Conservation (phyloP, 2,329 filamentous ascomycete species). For the Colletotrichum higginsianum region DNA sequence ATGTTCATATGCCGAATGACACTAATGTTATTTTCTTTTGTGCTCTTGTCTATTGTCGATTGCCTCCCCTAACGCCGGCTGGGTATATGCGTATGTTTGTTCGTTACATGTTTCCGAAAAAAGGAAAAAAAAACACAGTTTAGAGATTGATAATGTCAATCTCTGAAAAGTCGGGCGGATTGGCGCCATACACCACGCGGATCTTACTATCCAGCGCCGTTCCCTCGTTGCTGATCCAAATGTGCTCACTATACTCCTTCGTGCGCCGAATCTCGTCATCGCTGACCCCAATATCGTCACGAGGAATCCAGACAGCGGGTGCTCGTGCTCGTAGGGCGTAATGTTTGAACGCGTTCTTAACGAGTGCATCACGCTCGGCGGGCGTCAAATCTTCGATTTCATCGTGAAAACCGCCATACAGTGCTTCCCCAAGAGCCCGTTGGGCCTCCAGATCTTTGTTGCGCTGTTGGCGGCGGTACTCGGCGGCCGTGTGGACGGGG, state of each 20-base stretch:
- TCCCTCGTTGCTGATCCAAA: conserved; percentile 96
- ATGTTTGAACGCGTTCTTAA: conserved; percentile 92
- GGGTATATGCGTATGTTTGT: conserved; percentile 36
- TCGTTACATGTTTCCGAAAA: conserved; percentile 21
- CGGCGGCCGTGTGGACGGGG: conserved; percentile 58
- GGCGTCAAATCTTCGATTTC: conserved; percentile 95
- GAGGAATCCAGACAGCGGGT: conserved; percentile 94
- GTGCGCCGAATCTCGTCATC: conserved; percentile 92
- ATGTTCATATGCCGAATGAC: background rate
- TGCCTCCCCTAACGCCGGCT: conserved; percentile 32
- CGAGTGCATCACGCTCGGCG: conserved; percentile 87
- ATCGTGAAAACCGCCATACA: conserved; percentile 91
- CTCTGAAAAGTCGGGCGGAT: conserved; percentile 92
- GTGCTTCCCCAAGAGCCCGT: conserved; percentile 80
- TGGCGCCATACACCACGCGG: conserved; percentile 85
- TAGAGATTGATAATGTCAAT: conserved; percentile 87
- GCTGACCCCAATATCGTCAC: conserved; percentile 89
- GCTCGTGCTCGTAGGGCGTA: conserved; percentile 86
- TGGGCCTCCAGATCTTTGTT: conserved; percentile 80
- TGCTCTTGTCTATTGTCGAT: conserved; percentile 19
- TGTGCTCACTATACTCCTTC: conserved; percentile 79
- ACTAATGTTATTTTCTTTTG: conserved; percentile 8
- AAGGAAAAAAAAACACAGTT: background rate
- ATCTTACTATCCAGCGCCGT: conserved; percentile 88
- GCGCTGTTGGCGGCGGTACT: conserved; percentile 65